phyloP scores from a whole-genome alignment of 805 yeast genomes.

The Saccharomycopsis fermentans region DNA sequence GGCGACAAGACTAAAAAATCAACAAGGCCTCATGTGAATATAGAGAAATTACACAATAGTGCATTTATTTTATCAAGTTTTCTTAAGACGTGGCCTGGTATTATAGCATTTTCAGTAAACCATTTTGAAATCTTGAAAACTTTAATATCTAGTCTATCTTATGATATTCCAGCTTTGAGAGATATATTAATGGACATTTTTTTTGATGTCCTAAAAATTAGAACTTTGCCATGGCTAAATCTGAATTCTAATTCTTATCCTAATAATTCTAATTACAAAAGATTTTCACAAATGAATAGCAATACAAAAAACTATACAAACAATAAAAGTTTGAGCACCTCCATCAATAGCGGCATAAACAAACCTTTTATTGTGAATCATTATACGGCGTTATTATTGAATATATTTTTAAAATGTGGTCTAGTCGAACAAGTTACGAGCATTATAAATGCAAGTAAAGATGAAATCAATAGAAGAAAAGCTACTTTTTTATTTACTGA shows the following conservation, averaged over 20 bases:
- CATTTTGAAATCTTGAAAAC: slow-evolving; percentile 45
- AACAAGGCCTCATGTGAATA: slow-evolving; percentile 29
- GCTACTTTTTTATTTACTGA: slow-evolving; percentile 59
- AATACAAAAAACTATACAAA: neutral
- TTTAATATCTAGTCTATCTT: slow-evolving; percentile 50
- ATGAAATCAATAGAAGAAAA: slow-evolving; percentile 41
- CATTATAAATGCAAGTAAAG: slow-evolving; percentile 33
- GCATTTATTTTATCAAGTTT: slow-evolving; percentile 50
- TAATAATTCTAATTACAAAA: neutral
- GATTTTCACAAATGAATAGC: slow-evolving; percentile 4
- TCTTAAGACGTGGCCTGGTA: slow-evolving; percentile 68
- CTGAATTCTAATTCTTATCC: slow-evolving; percentile 9
- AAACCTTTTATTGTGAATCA: slow-evolving; percentile 34
- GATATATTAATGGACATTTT: slow-evolving; percentile 62
- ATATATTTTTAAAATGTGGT: slow-evolving; percentile 45
- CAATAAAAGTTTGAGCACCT: slow-evolving; percentile 1
- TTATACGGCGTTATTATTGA: slow-evolving; percentile 50
- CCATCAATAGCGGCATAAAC: slow-evolving; percentile 13
- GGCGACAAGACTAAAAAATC: neutral
- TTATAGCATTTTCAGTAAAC: slow-evolving; percentile 51
- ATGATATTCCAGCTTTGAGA: slow-evolving; percentile 46
- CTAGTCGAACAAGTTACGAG: slow-evolving; percentile 39
- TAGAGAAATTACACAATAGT: slow-evolving; percentile 48
- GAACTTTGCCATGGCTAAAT: slow-evolving; percentile 42
- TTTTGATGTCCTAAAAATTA: slow-evolving; percentile 54